A percentile compares a stretch with the other conserved stretches of the same genome.
phyloP scores from a whole-genome alignment of 441 rosid genomes.

The Arabidopsis hybrid region DNA sequence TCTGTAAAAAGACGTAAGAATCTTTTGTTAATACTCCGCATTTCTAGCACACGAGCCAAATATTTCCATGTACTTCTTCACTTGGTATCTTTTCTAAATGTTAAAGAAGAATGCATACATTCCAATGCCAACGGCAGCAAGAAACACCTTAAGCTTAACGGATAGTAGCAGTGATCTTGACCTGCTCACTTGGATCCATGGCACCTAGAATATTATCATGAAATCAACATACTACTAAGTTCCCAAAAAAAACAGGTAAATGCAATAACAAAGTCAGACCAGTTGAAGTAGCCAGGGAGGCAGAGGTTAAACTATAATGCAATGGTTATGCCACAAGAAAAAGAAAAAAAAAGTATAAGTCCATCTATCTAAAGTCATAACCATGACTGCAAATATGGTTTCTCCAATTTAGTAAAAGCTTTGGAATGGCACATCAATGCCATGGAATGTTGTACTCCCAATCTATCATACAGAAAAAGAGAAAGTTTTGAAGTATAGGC shows the following conservation, averaged over 20 bases:
- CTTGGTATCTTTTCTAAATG: constrained; percentile 9
- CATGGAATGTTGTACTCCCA: constrained; percentile 2
- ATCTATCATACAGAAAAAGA: neutral
- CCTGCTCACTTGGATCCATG: constrained; percentile 97
- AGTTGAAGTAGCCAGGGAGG: constrained; percentile 9
- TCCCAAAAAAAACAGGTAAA: constrained; percentile 1
- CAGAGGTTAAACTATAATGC: neutral
- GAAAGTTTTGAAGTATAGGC: neutral
- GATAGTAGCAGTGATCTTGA: constrained; percentile 81
- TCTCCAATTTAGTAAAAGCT: constrained; percentile 9
- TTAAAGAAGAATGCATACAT: constrained; percentile 56
- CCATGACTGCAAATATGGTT: neutral
- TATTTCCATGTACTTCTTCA: constrained; percentile 13
- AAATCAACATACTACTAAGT: constrained; percentile 27
- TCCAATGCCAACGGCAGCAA: constrained; percentile 85
- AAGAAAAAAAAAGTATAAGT: too few species aligned
- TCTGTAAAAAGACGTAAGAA: constrained; percentile 51
- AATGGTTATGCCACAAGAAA: neutral
- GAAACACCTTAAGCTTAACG: constrained; percentile 78
- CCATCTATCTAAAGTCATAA: constrained; percentile 1
- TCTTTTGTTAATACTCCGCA: constrained; percentile 9
- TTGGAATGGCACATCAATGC: constrained; percentile 6
- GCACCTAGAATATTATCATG: constrained; percentile 64
- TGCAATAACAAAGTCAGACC: constrained; percentile 18
- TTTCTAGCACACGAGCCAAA: neutral